Evolutionary conservation across 2,329 filamentous ascomycete species (phyloP).

Genomic region (Aspergillus intermedius): DNA sequence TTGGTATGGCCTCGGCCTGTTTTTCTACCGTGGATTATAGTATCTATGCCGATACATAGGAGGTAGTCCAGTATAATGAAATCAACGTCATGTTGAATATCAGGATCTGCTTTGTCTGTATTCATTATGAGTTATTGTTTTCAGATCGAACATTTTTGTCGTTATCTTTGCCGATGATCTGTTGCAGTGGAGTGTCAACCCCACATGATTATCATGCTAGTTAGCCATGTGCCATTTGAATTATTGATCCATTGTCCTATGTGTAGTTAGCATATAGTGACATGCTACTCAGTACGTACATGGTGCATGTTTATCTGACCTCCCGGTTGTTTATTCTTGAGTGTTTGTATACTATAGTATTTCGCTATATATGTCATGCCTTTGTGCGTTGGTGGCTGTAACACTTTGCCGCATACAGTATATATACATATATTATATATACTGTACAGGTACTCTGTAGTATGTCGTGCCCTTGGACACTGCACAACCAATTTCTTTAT

Average conservation of each 20-base stretch:
- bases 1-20: constrained; percentile 1
- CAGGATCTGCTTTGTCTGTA: constrained; percentile 18
- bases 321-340: too few relatives aligned
- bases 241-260: background rate
- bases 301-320: too few relatives aligned
- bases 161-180: background rate
- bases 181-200: background rate
- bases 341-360: too few relatives aligned
- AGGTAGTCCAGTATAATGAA: constrained; percentile 53
- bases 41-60: constrained; percentile 40
- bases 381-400: too few relatives aligned
- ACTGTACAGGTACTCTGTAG: background rate
- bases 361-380: too few relatives aligned
- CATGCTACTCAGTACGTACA: too few relatives aligned
- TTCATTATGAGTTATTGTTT: constrained; percentile 12
- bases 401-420: too few relatives aligned
- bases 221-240: background rate
- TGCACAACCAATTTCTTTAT: too few relatives aligned
- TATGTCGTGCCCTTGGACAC: too few relatives aligned
- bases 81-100: constrained; percentile 44
- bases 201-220: background rate
- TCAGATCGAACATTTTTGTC: background rate
- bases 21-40: constrained; percentile 32
- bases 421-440: too few relatives aligned
- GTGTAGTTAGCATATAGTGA: too few relatives aligned